Percentiles rank a stretch among this genome's conserved stretches.
Evolutionary conservation across 2,329 filamentous ascomycete genomes (phyloP).

Genomic region (Phyllosticta citrichinensis): DNA sequence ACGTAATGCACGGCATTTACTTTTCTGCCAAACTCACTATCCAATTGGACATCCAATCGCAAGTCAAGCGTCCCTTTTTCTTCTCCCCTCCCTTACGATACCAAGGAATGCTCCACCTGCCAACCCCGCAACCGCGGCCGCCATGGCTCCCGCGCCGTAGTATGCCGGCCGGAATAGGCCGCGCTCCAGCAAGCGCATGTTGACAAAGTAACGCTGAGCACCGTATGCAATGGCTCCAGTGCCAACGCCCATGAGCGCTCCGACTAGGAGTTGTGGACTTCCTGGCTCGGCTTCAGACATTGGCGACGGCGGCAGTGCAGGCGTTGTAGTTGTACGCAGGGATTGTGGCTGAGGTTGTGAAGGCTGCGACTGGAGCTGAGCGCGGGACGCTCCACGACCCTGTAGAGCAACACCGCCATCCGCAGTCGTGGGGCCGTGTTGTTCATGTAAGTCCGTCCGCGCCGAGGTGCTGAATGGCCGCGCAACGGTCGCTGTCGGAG

Average conservation of each 20-base stretch:
- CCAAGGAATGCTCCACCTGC: conserved; percentile 12
- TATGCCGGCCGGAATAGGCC: conserved; percentile 32
- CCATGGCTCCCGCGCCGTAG: conserved; percentile 20
- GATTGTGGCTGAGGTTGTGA: neutral
- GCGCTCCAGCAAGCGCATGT: conserved; percentile 32
- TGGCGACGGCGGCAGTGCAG: conserved; percentile 14
- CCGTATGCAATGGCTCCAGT: conserved; percentile 39
- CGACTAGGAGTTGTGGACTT: conserved; percentile 16
- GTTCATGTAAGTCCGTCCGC: neutral
- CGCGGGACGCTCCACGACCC: neutral
- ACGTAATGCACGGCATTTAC: neutral
- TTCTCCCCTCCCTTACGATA: conserved; percentile 8
- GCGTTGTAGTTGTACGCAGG: neutral
- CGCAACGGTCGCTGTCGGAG: conserved; percentile 15
- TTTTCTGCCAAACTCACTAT: neutral
- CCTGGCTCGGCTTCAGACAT: conserved; percentile 4
- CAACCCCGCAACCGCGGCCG: conserved; percentile 19
- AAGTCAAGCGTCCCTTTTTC: neutral
- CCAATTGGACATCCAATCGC: neutral
- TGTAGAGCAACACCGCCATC: neutral
- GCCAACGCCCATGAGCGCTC: conserved; percentile 36
- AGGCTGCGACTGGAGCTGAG: neutral
- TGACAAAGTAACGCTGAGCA: conserved; percentile 38
- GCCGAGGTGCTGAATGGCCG: neutral
- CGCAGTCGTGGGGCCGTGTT: neutral